phyloP scores from a whole-genome alignment of 164 flowering plant genomes.

The Sedum album region DNA sequence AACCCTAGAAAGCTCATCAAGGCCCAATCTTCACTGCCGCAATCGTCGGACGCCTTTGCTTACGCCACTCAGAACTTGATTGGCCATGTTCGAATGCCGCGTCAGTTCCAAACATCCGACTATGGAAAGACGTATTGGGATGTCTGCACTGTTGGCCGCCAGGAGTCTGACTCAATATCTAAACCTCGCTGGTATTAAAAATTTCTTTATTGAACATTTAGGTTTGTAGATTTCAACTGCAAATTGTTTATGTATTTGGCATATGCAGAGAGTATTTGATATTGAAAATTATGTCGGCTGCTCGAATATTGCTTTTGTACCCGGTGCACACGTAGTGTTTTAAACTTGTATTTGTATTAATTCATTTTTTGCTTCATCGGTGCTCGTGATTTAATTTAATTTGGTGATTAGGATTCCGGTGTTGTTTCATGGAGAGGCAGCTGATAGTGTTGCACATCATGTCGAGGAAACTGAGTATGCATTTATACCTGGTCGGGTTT shows the following conservation, averaged over 20 bases:
- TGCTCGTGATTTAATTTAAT: neutral
- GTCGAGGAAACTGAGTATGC: neutral
- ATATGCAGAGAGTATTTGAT: neutral
- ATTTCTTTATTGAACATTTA: neutral
- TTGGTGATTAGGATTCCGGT: conserved; percentile 2
- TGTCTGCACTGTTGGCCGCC: neutral
- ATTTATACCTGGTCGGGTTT: conserved; percentile 5
- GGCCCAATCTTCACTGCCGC: conserved; percentile 5
- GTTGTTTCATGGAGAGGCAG: conserved; percentile 3
- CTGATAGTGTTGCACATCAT: neutral
- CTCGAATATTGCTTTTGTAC: neutral
- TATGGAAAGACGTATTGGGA: conserved; percentile 6
- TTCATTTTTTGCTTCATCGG: neutral
- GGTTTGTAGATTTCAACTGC: neutral
- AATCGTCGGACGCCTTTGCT: conserved; percentile 1
- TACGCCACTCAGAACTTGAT: neutral
- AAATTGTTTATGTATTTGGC: neutral
- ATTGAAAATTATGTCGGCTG: too few relatives aligned
- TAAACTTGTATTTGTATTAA: neutral
- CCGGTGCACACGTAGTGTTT: neutral
- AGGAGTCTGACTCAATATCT: neutral
- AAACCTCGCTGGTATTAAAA: conserved; percentile 1
- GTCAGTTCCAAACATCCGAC: neutral
- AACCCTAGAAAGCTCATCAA: conserved; percentile 8
- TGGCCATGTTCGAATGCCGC: conserved; percentile 5